Evolutionary conservation across 192 early-diverging fungal genomes (phyloP).

Genomic region (Entomortierella chlamydospora): DNA sequence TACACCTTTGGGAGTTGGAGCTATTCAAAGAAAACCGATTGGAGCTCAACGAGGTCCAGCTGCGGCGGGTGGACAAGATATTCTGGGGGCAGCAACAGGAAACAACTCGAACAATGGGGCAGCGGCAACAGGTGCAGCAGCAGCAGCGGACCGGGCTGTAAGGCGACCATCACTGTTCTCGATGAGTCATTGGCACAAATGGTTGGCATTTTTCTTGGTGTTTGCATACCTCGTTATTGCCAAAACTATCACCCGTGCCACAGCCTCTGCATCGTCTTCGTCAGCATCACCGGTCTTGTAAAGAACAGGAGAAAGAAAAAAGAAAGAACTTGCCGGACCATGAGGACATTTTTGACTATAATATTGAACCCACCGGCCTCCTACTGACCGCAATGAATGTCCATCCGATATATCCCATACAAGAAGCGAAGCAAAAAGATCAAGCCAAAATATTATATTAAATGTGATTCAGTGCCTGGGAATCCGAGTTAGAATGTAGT

Average conservation of each 20-base stretch:
- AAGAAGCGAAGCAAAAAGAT: too few relatives aligned
- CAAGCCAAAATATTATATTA: neutral
- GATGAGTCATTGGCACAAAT: slow-evolving; percentile 65
- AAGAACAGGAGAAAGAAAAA: neutral
- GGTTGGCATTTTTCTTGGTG: slow-evolving; percentile 66
- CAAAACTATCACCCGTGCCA: slow-evolving; percentile 57
- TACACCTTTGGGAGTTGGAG: neutral
- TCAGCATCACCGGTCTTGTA: slow-evolving; percentile 7
- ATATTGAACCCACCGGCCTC: too few relatives aligned
- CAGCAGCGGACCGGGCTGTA: slow-evolving; percentile 35
- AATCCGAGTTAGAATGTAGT: neutral
- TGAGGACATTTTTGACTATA: too few relatives aligned
- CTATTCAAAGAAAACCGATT: slow-evolving; percentile 9
- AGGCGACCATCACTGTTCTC: slow-evolving; percentile 40
- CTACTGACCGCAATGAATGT: neutral
- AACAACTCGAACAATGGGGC: neutral
- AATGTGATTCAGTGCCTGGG: neutral
- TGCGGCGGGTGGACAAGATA: slow-evolving; percentile 11
- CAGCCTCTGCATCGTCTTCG: slow-evolving; percentile 16
- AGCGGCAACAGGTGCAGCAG: slow-evolving; percentile 22
- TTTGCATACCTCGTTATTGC: slow-evolving; percentile 68
- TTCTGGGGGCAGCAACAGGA: slow-evolving; percentile 8
- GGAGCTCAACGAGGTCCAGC: neutral
- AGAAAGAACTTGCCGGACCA: too few relatives aligned
- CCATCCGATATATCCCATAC: neutral